phyloP scores from a whole-genome alignment of 2,329 filamentous ascomycete genomes.

The Xylaria multiplex region DNA sequence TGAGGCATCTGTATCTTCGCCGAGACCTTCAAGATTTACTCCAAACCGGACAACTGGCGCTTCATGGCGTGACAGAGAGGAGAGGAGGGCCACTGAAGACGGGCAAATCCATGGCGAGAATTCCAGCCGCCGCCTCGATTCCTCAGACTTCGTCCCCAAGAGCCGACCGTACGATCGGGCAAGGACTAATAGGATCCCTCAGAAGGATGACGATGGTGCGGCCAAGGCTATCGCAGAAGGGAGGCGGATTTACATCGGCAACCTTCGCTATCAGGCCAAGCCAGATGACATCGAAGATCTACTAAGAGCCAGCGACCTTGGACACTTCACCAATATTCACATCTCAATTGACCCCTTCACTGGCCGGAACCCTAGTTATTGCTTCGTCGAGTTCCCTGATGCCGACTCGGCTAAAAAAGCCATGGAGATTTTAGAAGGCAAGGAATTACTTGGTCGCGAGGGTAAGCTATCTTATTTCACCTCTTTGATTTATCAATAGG shows the following conservation, averaged over 20 bases:
- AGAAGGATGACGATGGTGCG: constrained; percentile 36
- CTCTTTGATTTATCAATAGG: not conserved
- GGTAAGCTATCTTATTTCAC: constrained; percentile 22
- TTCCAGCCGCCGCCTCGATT: constrained; percentile 13
- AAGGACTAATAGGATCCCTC: constrained; percentile 27
- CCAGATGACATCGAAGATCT: constrained; percentile 52
- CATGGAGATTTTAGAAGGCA: constrained; percentile 65
- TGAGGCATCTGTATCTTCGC: constrained; percentile 25
- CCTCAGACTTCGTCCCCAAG: constrained; percentile 26
- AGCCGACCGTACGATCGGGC: constrained; percentile 32
- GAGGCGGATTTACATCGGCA: constrained; percentile 70
- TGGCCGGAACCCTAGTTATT: constrained; percentile 76
- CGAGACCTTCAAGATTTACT: constrained; percentile 28
- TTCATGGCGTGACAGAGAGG: constrained; percentile 37
- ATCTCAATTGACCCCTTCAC: constrained; percentile 76
- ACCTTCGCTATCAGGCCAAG: constrained; percentile 66
- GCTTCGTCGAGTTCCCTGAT: constrained; percentile 74
- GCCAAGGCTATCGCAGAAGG: constrained; percentile 46
- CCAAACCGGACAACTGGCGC: constrained; percentile 20
- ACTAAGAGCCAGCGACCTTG: constrained; percentile 50
- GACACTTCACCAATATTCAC: constrained; percentile 64
- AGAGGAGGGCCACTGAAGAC: constrained; percentile 16
- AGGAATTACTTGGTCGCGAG: constrained; percentile 64
- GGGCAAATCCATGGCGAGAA: constrained; percentile 21
- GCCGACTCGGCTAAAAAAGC: constrained; percentile 66